phyloP scores from a whole-genome alignment of 768 basidiomycete genomes.

The Hypholoma fasciculare region DNA sequence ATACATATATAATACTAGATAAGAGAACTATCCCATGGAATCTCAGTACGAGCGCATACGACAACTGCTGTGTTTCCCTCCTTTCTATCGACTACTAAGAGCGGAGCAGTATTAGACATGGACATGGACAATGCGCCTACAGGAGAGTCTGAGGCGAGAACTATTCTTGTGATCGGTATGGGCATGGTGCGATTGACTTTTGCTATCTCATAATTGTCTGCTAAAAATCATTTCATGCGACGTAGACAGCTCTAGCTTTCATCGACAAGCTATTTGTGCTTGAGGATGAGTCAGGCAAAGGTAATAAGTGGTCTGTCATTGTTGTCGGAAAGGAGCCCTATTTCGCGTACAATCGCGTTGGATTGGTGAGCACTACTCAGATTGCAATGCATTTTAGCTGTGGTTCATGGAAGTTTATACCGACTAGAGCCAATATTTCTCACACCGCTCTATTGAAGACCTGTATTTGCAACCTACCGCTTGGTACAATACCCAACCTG shows the following conservation, averaged over 20 bases:
- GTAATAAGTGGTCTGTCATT: conserved; percentile 45
- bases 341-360: conserved; percentile 59
- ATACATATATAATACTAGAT: no score
- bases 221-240: neutral
- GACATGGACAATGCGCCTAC: no score
- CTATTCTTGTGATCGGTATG: conserved; percentile 17
- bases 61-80: no score
- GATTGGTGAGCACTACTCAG: conserved; percentile 26
- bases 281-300: conserved; percentile 37
- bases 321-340: conserved; percentile 60
- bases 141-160: neutral
- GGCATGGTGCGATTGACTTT: conserved; percentile 14
- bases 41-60: no score
- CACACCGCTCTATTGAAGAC: conserved; percentile 56
- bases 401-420: conserved; percentile 4
- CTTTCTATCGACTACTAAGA: no score
- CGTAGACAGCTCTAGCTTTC: conserved; percentile 43
- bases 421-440: conserved; percentile 57
- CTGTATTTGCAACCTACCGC: conserved; percentile 56
- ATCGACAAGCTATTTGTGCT: conserved; percentile 67
- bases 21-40: no score
- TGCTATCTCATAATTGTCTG: neutral
- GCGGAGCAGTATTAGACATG: no score
- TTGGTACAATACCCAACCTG: conserved; percentile 63
- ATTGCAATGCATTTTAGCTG: neutral